phyloP scores from a whole-genome alignment of 148 eudicot species.

The Chenopodium album region DNA sequence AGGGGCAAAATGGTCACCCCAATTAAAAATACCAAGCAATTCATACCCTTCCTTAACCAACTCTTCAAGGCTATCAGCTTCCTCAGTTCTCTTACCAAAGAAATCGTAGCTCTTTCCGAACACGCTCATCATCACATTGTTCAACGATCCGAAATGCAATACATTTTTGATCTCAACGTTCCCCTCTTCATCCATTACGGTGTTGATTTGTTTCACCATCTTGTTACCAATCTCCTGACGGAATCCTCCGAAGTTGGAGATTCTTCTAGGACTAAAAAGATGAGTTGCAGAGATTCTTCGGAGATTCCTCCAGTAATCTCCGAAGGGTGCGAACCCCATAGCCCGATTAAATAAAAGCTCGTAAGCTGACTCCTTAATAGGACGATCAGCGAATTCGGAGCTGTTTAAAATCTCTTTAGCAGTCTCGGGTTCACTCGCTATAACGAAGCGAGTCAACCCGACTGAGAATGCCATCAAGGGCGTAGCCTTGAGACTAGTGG shows the following conservation, averaged over 20 bases:
- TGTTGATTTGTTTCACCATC: constrained; percentile 41
- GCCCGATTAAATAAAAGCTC: constrained; percentile 77
- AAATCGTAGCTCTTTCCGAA: constrained; percentile 64
- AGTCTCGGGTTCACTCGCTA: constrained; percentile 64
- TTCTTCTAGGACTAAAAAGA: constrained; percentile 56
- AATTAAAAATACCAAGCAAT: constrained; percentile 71
- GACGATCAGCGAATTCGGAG: constrained; percentile 76
- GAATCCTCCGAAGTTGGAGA: constrained; percentile 36
- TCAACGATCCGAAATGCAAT: constrained; percentile 69
- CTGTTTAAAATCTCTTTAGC: constrained; percentile 69
- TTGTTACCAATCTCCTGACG: constrained; percentile 42
- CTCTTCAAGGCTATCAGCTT: constrained; percentile 39
- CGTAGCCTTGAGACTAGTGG: constrained; percentile 27
- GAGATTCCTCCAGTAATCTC: constrained; percentile 80
- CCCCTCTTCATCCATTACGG: constrained; percentile 36
- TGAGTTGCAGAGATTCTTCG: constrained; percentile 69
- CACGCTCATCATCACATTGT: constrained; percentile 88
- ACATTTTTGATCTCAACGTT: constrained; percentile 49
- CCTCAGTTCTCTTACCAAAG: neutral
- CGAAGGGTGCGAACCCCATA: constrained; percentile 95
- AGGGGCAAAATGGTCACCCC: constrained; percentile 85
- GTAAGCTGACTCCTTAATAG: constrained; percentile 84
- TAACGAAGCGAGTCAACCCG: constrained; percentile 73
- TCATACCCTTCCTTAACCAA: constrained; percentile 87
- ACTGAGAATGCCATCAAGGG: constrained; percentile 76